phyloP scores from a whole-genome alignment of 192 early-diverging fungal species.

The Endogone sp. region DNA sequence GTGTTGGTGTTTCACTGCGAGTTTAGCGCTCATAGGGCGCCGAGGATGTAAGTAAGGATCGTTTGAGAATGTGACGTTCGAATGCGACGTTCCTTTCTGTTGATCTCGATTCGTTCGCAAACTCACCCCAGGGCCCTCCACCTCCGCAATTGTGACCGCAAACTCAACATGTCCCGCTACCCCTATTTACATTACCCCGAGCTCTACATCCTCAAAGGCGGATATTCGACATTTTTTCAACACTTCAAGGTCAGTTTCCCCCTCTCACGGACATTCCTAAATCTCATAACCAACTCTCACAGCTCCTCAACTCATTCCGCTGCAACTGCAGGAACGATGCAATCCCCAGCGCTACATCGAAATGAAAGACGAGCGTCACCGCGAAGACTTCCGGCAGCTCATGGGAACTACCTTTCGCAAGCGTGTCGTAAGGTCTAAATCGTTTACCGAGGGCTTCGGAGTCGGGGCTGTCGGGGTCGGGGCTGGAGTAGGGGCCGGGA shows the following conservation, averaged over 20 bases:
- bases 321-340: conserved; percentile 42
- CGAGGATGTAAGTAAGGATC: conserved; percentile 57
- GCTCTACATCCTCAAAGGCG: conserved; percentile 81
- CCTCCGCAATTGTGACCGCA: conserved; percentile 71
- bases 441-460: not conserved
- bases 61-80: not conserved
- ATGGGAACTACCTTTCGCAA: not conserved
- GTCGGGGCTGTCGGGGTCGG: not conserved
- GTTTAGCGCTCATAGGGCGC: conserved; percentile 76
- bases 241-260: conserved; percentile 38
- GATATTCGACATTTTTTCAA: conserved; percentile 73
- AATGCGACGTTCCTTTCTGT: conserved; percentile 6
- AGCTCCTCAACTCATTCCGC: not conserved
- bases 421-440: not conserved
- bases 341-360: conserved; percentile 74
- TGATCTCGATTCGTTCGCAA: too few relatives aligned
- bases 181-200: conserved; percentile 80
- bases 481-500: not conserved
- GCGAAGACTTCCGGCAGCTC: conserved; percentile 34
- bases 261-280: too few relatives aligned
- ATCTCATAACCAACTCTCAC: not conserved
- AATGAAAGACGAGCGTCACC: conserved; percentile 66
- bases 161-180: conserved; percentile 64
- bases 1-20: conserved; percentile 87
- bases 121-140: conserved; percentile 53